Evolutionary conservation across 2,329 filamentous ascomycete genomes (phyloP).

Genomic region (Periconia sp.): DNA sequence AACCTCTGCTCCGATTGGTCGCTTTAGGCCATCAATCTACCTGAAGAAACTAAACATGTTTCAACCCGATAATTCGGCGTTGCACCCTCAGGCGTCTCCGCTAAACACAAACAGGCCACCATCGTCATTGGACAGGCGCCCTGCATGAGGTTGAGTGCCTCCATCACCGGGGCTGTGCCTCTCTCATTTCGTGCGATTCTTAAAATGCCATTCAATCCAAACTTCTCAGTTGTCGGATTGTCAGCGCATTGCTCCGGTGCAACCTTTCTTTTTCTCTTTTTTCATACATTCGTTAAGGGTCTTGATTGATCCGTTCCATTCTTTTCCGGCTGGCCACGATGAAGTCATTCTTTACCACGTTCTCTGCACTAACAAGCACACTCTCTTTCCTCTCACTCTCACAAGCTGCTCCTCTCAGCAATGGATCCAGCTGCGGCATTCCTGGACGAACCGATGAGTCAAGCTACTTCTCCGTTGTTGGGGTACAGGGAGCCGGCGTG

Average conservation of each 20-base stretch:
- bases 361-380: slow-evolving; percentile 16
- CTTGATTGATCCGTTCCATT: slow-evolving; percentile 27
- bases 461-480: slow-evolving; percentile 34
- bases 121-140: background rate
- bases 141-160: slow-evolving; percentile 22
- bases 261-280: slow-evolving; percentile 25
- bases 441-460: slow-evolving; percentile 19
- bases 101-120: slow-evolving; percentile 1
- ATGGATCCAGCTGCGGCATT: slow-evolving; percentile 24
- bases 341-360: slow-evolving; percentile 27
- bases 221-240: background rate
- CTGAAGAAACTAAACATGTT: slow-evolving; percentile 32
- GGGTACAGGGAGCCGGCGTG: slow-evolving; percentile 33
- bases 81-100: slow-evolving; percentile 7
- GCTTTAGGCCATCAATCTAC: slow-evolving; percentile 2
- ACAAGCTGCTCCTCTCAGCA: slow-evolving; percentile 19
- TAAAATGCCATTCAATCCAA: slow-evolving; percentile 9
- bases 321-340: slow-evolving; percentile 31
- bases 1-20: slow-evolving; percentile 7
- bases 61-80: slow-evolving; percentile 15
- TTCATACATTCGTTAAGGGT: slow-evolving; percentile 19
- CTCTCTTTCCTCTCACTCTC: slow-evolving; percentile 19
- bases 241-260: slow-evolving; percentile 1
- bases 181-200: slow-evolving; percentile 7
- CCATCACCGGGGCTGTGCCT: slow-evolving; percentile 14